Evolutionary conservation across 257 asterid genomes (phyloP).

Genomic region (Petunia axillaris): DNA sequence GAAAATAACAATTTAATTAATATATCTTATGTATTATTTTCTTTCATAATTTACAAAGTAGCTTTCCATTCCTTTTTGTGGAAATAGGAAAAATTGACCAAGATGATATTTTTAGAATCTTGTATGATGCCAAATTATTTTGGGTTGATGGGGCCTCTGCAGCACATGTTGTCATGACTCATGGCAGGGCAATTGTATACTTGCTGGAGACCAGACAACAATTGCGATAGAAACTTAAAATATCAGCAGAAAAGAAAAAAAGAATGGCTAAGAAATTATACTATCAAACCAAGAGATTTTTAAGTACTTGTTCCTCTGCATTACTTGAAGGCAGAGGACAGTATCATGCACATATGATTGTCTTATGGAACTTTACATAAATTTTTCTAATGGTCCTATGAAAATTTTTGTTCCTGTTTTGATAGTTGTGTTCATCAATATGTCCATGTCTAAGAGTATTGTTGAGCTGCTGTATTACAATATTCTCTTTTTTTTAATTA

Average conservation of each 20-base stretch:
- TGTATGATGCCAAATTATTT: neutral
- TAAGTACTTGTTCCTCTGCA: neutral
- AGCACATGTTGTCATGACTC: conserved; percentile 5
- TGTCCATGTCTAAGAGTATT: neutral
- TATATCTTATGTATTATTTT: neutral
- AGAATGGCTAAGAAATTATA: neutral
- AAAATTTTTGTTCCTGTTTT: neutral
- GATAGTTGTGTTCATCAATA: neutral
- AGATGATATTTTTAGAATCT: conserved; percentile 3
- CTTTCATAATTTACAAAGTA: neutral
- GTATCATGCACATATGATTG: neutral
- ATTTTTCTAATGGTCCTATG: too few relatives aligned
- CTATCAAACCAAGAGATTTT: neutral
- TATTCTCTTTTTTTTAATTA: neutral
- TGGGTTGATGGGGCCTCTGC: neutral
- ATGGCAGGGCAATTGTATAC: neutral
- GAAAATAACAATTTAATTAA: neutral
- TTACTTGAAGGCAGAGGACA: neutral
- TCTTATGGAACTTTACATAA: neutral
- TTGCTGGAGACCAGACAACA: neutral
- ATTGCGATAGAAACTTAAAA: neutral
- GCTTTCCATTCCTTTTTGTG: neutral
- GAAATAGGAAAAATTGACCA: neutral
- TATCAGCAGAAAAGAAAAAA: neutral
- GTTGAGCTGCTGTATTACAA: neutral